Evolutionary conservation across 768 basidiomycete genomes (phyloP).

Genomic region (Pulveroboletus sp.): DNA sequence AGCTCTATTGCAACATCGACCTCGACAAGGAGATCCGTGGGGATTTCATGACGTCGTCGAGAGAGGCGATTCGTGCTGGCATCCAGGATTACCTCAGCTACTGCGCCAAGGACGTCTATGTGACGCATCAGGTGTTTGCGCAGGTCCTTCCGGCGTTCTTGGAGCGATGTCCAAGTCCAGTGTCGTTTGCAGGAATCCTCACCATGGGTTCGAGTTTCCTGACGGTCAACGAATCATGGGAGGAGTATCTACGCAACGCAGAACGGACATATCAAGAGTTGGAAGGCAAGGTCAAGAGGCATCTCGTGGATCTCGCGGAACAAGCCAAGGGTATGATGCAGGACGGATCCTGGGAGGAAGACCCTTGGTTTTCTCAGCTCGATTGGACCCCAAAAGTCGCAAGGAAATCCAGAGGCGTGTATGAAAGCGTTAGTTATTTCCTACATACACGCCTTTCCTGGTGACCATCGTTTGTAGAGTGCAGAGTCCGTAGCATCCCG

Average conservation of each 20-base stretch:
- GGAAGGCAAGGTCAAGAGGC: conserved; percentile 53
- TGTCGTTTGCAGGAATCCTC: conserved; percentile 85
- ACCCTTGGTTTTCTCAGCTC: conserved; percentile 84
- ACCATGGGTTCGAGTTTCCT: conserved; percentile 91
- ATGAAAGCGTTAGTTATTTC: conserved; percentile 22
- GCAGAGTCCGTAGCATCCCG: neutral
- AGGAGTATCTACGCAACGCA: conserved; percentile 71
- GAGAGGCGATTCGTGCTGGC: conserved; percentile 57
- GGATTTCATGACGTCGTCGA: conserved; percentile 68
- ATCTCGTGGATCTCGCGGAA: conserved; percentile 66
- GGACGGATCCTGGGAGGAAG: conserved; percentile 55
- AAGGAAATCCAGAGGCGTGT: conserved; percentile 61
- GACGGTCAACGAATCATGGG: conserved; percentile 88
- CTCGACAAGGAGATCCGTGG: conserved; percentile 75
- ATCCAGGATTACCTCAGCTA: conserved; percentile 76
- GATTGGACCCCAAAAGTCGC: conserved; percentile 92
- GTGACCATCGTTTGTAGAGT: conserved; percentile 5
- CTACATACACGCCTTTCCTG: neutral
- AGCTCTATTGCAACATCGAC: conserved; percentile 77
- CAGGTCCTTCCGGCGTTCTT: conserved; percentile 80
- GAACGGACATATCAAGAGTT: conserved; percentile 72
- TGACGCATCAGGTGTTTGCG: conserved; percentile 78
- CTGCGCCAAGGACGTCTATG: conserved; percentile 78
- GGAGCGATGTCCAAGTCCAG: conserved; percentile 82
- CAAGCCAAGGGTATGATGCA: conserved; percentile 47